phyloP scores from a whole-genome alignment of 2,329 filamentous ascomycete genomes.

The Juglanconis sp. region DNA sequence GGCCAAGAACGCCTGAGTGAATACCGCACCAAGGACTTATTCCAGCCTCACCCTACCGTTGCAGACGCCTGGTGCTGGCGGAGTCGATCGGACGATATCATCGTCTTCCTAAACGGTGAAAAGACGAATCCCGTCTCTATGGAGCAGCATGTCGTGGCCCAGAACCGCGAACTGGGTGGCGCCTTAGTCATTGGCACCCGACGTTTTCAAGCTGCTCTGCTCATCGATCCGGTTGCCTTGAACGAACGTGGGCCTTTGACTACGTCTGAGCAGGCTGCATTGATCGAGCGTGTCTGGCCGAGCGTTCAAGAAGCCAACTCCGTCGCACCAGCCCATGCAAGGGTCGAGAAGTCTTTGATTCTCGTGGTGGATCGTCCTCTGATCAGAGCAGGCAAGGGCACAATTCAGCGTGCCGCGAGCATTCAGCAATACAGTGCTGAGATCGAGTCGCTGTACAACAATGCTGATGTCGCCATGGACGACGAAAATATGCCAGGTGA shows the following conservation, averaged over 20 bases:
- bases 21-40: slow-evolving; percentile 43
- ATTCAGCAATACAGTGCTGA: neutral
- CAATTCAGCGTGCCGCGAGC: slow-evolving; percentile 2
- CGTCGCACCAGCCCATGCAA: neutral
- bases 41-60: slow-evolving; percentile 38
- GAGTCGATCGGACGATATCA: slow-evolving; percentile 28
- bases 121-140: slow-evolving; percentile 29
- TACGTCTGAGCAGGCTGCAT: slow-evolving; percentile 21
- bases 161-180: slow-evolving; percentile 4
- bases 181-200: neutral
- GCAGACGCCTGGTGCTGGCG: slow-evolving; percentile 35
- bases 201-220: slow-evolving; percentile 3
- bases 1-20: slow-evolving; percentile 1
- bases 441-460: neutral
- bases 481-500: neutral
- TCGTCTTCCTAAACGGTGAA: slow-evolving; percentile 30
- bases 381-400: slow-evolving; percentile 40
- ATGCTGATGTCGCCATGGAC: neutral
- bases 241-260: neutral
- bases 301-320: slow-evolving; percentile 1
- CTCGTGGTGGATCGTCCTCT: slow-evolving; percentile 34
- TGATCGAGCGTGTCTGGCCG: slow-evolving; percentile 12
- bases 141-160: slow-evolving; percentile 21
- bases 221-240: slow-evolving; percentile 37
- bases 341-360: slow-evolving; percentile 38